Percentiles rank a stretch among this genome's conserved stretches.
Conservation (phyloP, 2,329 filamentous ascomycete genomes). For the Hypoxylon sp. region DNA sequence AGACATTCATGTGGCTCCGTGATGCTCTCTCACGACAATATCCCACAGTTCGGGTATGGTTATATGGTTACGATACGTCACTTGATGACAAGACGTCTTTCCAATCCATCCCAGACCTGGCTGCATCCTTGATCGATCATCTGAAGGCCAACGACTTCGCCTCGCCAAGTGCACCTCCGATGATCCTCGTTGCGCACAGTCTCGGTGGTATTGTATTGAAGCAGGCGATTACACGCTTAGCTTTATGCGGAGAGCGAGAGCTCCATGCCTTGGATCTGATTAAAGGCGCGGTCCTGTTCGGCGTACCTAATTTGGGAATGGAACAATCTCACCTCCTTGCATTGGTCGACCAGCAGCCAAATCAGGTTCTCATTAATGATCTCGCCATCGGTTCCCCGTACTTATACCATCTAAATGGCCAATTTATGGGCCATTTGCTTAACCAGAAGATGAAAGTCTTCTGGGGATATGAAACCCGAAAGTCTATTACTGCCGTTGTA, state of each 20-base stretch:
- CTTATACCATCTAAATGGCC: background rate
- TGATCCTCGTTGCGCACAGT: constrained; percentile 14
- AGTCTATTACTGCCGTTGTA: constrained; percentile 1
- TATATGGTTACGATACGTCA: constrained; percentile 12
- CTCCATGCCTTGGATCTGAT: constrained; percentile 1
- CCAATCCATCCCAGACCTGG: constrained; percentile 6
- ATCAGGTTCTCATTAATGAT: constrained; percentile 5
- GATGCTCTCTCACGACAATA: constrained; percentile 33
- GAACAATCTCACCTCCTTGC: constrained; percentile 10
- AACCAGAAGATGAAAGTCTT: constrained; percentile 2
- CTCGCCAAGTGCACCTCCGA: background rate
- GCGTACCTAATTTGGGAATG: constrained; percentile 15
- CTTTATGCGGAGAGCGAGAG: background rate
- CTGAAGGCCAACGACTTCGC: background rate
- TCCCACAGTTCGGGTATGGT: constrained; percentile 26
- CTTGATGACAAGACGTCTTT: constrained; percentile 8
- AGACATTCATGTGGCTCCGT: constrained; percentile 47
- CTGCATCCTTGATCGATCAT: constrained; percentile 7
- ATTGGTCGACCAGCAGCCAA: constrained; percentile 1
- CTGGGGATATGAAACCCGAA: constrained; percentile 10
- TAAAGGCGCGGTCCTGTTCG: constrained; percentile 8
- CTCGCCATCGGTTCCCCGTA: background rate
- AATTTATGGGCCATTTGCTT: constrained; percentile 1
- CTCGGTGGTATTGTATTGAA: constrained; percentile 12
- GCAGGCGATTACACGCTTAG: background rate